These are phyloP conservation scores for Ophiostoma pallidulum DNA, from an alignment of 2,329 filamentous ascomycete species.

Conservation along the genomic window DNA sequence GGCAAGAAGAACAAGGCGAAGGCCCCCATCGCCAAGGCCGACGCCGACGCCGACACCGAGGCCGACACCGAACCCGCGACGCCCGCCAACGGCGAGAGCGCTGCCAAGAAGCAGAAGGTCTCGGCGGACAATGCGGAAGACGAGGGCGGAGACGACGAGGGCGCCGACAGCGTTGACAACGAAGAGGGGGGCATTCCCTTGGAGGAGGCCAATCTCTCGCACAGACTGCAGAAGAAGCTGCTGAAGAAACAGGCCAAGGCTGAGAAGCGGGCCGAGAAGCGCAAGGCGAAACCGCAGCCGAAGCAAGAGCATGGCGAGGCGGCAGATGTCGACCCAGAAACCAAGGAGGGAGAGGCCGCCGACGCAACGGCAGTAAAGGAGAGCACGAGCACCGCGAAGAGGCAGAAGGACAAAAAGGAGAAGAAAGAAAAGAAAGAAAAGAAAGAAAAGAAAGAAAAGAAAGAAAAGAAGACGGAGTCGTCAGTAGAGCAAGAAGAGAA, in stretches of 20 bases:
- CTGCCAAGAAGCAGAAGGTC: conserved; percentile 43
- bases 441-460: conserved; percentile 15
- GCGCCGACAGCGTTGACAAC: conserved; percentile 17
- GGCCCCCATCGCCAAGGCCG: no score
- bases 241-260: conserved; percentile 44
- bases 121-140: conserved; percentile 18
- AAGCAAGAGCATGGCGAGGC: background rate
- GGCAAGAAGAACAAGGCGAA: conserved; percentile 36
- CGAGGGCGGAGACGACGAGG: conserved; percentile 7
- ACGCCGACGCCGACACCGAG: no score
- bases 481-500: conserved; percentile 28
- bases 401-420: conserved; percentile 22
- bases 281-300: conserved; percentile 27
- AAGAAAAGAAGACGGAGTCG: conserved; percentile 4
- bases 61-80: no score
- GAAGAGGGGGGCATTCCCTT: conserved; percentile 16
- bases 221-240: conserved; percentile 40
- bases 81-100: conserved; percentile 31
- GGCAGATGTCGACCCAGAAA: conserved; percentile 29
- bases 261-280: conserved; percentile 41
- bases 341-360: conserved; percentile 29
- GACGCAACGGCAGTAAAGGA: conserved; percentile 20
- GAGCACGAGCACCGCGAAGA: no score
- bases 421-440: conserved; percentile 27
- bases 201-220: conserved; percentile 23